Evolutionary conservation across 768 basidiomycete genomes (phyloP).

Genomic region (Mycena galericulata): DNA sequence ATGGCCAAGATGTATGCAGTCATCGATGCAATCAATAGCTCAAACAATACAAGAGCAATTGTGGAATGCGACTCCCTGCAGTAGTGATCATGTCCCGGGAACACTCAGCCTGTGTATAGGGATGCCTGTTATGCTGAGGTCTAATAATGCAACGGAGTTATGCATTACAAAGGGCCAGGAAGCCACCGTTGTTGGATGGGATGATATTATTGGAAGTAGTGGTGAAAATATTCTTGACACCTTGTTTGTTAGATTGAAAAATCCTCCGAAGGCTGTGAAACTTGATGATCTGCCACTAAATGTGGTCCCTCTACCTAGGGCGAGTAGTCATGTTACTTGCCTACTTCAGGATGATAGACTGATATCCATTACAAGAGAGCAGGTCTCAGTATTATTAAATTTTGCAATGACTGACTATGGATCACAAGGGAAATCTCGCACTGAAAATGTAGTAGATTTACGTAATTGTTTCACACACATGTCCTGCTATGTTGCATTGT

Average conservation of each 20-base stretch:
- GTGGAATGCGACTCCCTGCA: background rate
- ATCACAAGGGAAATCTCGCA: constrained; percentile 42
- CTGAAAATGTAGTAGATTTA: constrained; percentile 44
- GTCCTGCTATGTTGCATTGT: constrained; percentile 48
- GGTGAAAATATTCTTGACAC: no score
- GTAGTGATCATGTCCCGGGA: no score
- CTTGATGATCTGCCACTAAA: constrained; percentile 44
- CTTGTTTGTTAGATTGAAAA: constrained; percentile 43
- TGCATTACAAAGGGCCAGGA: no score
- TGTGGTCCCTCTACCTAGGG: constrained; percentile 41
- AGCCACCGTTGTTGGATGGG: no score
- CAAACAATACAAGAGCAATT: background rate
- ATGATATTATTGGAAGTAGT: no score
- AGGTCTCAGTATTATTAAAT: constrained; percentile 41
- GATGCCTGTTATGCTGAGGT: no score
- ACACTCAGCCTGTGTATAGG: no score
- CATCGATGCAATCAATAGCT: background rate
- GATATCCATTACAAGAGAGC: constrained; percentile 29
- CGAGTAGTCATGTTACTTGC: background rate
- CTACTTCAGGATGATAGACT: background rate
- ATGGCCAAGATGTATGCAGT: background rate
- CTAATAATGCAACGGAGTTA: no score
- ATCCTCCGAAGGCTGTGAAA: constrained; percentile 40
- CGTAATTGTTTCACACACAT: constrained; percentile 33
- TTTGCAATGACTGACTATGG: constrained; percentile 46